Evolutionary conservation across 2,329 filamentous ascomycete genomes (phyloP), one percentile per base, ranked within the genome.

Genomic region (Arthrobotrys iridis): DNA sequence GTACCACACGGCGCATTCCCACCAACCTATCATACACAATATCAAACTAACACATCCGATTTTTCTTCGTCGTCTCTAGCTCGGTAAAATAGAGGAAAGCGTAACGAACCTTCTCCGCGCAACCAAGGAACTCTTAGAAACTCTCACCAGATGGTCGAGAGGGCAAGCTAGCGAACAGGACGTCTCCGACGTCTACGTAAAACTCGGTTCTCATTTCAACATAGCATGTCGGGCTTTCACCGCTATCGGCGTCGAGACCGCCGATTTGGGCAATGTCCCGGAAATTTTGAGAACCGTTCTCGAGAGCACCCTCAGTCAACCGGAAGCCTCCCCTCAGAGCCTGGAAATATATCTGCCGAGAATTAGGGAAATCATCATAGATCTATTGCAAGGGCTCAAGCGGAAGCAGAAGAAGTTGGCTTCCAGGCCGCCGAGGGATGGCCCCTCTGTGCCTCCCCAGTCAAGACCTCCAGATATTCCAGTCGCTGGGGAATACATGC

Each of bases 321-420:
- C 63, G 10, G 93, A 98, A 83, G 95, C 95, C 3, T 97, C 92
- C 79, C 90, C 93, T 57, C 90, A 96, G 81, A 97, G 93, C 82
- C 86, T 99, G 75, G 95, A 99, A 82, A 91, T 91, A 81, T 99
- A 96, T 82, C 85, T 99, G 30, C 95, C 95, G 0, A 89, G 91
- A 72, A 99, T 99, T 82, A 90, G 95, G 79, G 95, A 99, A 82
- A 99, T 99, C 80, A 99, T 99, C 81, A 98, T 99, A 82, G 97
- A 96, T 81, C 86, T 99, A 28, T 87, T 99, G 6, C 95, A 99
- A 81, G 95, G 95, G 1, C 84, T 99, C 77, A 99, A 99, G 85
- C 90, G 94, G 82, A 99, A 99, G 82, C 95, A 99, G 81, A 93
- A 96, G 80, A 92, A 93, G 79, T 83, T 99, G 80, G 71, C 71